Percentiles rank a stretch among this genome's conserved stretches.
Conservation (phyloP, 108 stramenopile genomes). For the Skeletonema grethae region DNA sequence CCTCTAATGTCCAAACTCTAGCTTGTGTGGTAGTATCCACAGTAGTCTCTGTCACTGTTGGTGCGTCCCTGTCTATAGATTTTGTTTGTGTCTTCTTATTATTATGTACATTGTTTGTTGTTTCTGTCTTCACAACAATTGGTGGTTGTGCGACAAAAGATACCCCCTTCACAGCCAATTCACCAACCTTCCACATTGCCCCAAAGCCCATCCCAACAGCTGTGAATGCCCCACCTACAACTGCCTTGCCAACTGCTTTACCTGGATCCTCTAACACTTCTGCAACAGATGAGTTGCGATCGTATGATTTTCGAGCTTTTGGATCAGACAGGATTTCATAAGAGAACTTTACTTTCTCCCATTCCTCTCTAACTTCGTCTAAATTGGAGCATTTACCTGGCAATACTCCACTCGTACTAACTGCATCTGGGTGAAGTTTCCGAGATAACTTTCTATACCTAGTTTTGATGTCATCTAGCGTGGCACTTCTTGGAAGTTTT, state of each 20-base stretch:
- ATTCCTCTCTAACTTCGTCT: constrained; percentile 75
- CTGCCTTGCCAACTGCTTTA: constrained; percentile 65
- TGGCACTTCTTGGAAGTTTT: constrained; percentile 51
- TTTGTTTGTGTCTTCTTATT: background rate
- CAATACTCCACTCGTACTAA: constrained; percentile 43
- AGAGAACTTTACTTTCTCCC: constrained; percentile 75
- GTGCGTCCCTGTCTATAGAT: background rate
- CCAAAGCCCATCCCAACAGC: constrained; percentile 49
- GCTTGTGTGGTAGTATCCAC: background rate
- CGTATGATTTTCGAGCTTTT: constrained; percentile 58
- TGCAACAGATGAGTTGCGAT: constrained; percentile 54
- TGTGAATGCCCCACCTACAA: constrained; percentile 39
- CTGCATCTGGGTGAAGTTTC: constrained; percentile 45
- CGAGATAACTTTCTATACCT: constrained; percentile 35
- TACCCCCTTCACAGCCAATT: constrained; percentile 17
- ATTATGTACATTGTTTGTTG: constrained; percentile 1
- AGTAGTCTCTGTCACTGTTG: background rate
- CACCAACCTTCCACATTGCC: constrained; percentile 48
- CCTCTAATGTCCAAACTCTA: constrained; percentile 3
- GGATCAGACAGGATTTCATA: constrained; percentile 73
- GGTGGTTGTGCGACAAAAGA: background rate
- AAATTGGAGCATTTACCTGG: constrained; percentile 76
- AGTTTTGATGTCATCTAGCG: constrained; percentile 32
- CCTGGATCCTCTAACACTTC: constrained; percentile 67
- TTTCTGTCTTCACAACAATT: background rate